Evolutionary conservation across 2,329 filamentous ascomycete species (phyloP).

Genomic region (Claviceps purpurea): DNA sequence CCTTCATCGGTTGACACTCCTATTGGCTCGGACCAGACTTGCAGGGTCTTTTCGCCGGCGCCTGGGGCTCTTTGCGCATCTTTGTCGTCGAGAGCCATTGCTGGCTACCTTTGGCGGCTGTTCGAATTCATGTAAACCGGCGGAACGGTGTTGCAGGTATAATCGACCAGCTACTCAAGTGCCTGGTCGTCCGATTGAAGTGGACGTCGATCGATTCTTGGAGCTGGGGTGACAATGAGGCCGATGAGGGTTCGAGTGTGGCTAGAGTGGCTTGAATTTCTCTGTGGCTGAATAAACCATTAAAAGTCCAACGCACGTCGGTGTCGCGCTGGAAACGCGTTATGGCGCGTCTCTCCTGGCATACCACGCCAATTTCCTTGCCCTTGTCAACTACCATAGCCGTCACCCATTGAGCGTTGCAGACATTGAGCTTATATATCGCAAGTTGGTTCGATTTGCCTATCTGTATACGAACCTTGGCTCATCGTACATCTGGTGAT

Average conservation of each 20-base stretch:
- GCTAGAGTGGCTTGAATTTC: background rate
- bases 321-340: slow-evolving; percentile 18
- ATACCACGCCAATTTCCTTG: background rate
- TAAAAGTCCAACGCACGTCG: slow-evolving; percentile 15
- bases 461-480: background rate
- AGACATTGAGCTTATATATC: background rate
- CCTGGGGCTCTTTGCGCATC: slow-evolving; percentile 12
- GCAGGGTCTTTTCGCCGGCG: slow-evolving; percentile 19
- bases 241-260: background rate
- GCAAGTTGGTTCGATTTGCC: background rate
- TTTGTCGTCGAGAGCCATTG: slow-evolving; percentile 20
- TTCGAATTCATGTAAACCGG: slow-evolving; percentile 5
- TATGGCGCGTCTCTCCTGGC: slow-evolving; percentile 18
- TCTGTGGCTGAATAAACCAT: slow-evolving; percentile 13
- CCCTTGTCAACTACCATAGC: background rate
- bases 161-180: background rate
- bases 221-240: too few species aligned
- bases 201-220: too few species aligned
- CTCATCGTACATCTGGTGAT: background rate
- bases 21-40: slow-evolving; percentile 24
- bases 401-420: background rate
- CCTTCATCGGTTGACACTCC: slow-evolving; percentile 12
- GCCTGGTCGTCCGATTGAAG: background rate
- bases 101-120: slow-evolving; percentile 17
- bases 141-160: background rate